Evolutionary conservation across 345 rosid species (phyloP).

Genomic region (Moringa oleifera): DNA sequence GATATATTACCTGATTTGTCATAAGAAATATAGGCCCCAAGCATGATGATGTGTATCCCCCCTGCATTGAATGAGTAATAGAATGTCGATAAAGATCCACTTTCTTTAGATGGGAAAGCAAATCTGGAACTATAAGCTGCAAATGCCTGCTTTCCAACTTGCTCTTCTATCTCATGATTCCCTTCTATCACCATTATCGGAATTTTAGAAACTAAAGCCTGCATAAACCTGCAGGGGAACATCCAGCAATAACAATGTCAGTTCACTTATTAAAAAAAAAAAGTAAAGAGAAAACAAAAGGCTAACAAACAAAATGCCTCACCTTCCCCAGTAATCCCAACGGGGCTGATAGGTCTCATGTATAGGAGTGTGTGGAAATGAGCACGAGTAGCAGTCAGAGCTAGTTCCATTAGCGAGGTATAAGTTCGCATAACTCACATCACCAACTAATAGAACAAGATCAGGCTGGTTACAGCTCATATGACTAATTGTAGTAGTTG

Average conservation of each 20-base stretch:
- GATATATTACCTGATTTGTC: slow-evolving; percentile 43
- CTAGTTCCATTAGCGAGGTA: slow-evolving; percentile 82
- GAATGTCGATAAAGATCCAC: slow-evolving; percentile 63
- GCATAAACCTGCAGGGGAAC: slow-evolving; percentile 64
- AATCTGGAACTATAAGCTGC: slow-evolving; percentile 80
- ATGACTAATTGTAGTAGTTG: slow-evolving; percentile 59
- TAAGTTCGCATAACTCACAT: slow-evolving; percentile 65
- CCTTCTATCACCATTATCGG: slow-evolving; percentile 90
- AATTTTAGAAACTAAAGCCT: slow-evolving; percentile 56
- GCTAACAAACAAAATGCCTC: not conserved
- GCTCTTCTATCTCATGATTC: slow-evolving; percentile 77
- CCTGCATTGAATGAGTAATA: slow-evolving; percentile 93
- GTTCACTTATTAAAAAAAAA: too few relatives aligned
- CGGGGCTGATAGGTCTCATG: slow-evolving; percentile 87
- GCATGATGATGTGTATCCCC: slow-evolving; percentile 87
- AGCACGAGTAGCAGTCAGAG: slow-evolving; percentile 63
- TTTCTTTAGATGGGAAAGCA: slow-evolving; percentile 71
- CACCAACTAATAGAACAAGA: slow-evolving; percentile 65
- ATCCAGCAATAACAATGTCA: not conserved
- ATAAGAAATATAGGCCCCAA: slow-evolving; percentile 63
- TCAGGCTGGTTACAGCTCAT: slow-evolving; percentile 57
- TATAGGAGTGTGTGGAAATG: slow-evolving; percentile 51
- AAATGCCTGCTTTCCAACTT: slow-evolving; percentile 60
- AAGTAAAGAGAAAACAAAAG: not conserved
- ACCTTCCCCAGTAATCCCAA: slow-evolving; percentile 93